Evolutionary conservation across 805 yeast genomes (phyloP).

Genomic region (Barnettozyma botsteinii): DNA sequence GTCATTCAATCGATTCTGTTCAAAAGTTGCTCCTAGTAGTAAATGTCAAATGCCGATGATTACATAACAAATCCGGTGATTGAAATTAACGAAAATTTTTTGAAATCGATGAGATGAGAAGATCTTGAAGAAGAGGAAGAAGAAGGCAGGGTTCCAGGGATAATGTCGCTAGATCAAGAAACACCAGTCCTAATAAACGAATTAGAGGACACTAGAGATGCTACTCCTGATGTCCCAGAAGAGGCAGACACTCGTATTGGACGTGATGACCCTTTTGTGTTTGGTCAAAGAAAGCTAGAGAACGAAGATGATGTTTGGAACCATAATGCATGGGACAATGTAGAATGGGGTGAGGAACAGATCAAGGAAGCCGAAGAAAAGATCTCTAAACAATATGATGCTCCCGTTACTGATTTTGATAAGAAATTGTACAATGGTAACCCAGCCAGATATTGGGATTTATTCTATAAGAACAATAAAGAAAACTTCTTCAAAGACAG

Average conservation of each 20-base stretch:
- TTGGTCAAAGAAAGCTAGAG: conserved; percentile 77
- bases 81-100: no score
- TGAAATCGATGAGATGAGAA: not conserved
- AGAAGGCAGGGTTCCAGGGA: not conserved
- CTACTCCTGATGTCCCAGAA: conserved; percentile 2
- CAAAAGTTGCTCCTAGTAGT: no score
- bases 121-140: not conserved
- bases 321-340: conserved; percentile 94
- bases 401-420: conserved; percentile 86
- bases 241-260: conserved; percentile 51
- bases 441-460: conserved; percentile 94
- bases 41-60: no score
- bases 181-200: no score
- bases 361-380: conserved; percentile 64
- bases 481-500: conserved; percentile 96
- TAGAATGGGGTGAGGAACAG: conserved; percentile 95
- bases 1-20: no score
- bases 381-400: conserved; percentile 66
- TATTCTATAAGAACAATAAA: conserved; percentile 81
- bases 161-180: no score
- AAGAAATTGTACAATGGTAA: conserved; percentile 70
- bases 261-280: conserved; percentile 83
- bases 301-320: conserved; percentile 79
- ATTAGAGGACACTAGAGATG: no score
- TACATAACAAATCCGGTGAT: no score